Conservation (phyloP, 1,284 basidiomycete species). For the Mycena sp. region DNA sequence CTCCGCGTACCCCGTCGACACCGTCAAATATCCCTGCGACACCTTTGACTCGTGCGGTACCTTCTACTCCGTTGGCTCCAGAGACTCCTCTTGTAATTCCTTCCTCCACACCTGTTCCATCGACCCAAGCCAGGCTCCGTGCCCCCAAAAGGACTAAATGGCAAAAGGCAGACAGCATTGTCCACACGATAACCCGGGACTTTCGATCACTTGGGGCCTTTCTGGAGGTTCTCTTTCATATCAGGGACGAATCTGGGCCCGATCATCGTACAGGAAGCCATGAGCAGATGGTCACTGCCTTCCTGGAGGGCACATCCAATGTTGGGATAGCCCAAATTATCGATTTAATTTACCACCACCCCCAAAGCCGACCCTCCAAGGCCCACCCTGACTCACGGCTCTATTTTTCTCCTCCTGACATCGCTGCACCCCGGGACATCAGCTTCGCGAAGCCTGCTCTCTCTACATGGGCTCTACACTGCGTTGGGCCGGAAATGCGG, state of each 20-base stretch:
- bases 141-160: neutral
- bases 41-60: too few relatives aligned
- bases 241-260: neutral
- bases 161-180: neutral
- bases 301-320: neutral
- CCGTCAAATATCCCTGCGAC: too few relatives aligned
- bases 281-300: neutral
- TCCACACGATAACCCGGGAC: neutral
- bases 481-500: too few relatives aligned
- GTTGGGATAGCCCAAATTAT: neutral
- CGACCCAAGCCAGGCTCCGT: neutral
- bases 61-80: too few relatives aligned
- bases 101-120: too few relatives aligned
- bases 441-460: neutral
- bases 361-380: neutral
- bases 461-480: neutral
- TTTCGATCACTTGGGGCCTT: neutral
- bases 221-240: neutral
- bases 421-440: neutral
- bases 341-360: conserved; percentile 6
- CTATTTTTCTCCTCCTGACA: neutral
- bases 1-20: too few relatives aligned
- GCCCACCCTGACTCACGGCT: neutral
- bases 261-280: neutral
- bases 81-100: too few relatives aligned